Base-by-base conservation (phyloP, 164 flowering plant species). In the Stephania cephalantha region DNA sequence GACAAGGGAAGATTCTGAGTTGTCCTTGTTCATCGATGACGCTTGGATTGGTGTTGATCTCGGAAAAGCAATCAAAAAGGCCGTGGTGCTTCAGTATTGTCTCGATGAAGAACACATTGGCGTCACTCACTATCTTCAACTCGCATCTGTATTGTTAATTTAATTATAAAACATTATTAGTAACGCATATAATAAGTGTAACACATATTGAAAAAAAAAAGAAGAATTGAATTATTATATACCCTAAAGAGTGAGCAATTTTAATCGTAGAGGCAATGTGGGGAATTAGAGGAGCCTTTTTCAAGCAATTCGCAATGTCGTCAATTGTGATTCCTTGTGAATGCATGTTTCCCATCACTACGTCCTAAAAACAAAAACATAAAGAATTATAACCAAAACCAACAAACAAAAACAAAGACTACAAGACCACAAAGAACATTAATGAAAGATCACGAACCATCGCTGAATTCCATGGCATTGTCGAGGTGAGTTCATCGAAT, bases 71-170 rank as follows among this genome's bases (percentile, higher is more conserved):
- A 30, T 79, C 83, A 46, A 83, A 79, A 55, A 94, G 52, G 6
- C 90, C 95, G 83, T 89, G 87, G 68, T 89, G 86, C 46, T 88
- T 84, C 86, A 94, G 76, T 64, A 94, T 89, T 52, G 88, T 90
- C 85, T 89, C 91, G 44, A 94, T 91, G 83, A 82, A 94, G 75
- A 90, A 91, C 73, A 74, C 73, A 73, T 92, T 92, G 18, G 97
- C 93, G 81, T 94, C 97, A 61, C 98, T 94, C 20, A 88, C 76
- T n/a, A 92, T 86, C 82, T 83, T 89, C 80, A 92, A 80, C 50
- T 94, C 94, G 83, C 95, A 93, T 77, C 97, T 93, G 83, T 11
- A 1, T 25, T 69, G 11, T 25, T 11, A 13, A 67, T 5, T 15
- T 4, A 67, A 8, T 48, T 11, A 5, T 1, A 13, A 63, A 63